phyloP scores from a whole-genome alignment of 208 protist species.

The Leishmania tarentolae region DNA sequence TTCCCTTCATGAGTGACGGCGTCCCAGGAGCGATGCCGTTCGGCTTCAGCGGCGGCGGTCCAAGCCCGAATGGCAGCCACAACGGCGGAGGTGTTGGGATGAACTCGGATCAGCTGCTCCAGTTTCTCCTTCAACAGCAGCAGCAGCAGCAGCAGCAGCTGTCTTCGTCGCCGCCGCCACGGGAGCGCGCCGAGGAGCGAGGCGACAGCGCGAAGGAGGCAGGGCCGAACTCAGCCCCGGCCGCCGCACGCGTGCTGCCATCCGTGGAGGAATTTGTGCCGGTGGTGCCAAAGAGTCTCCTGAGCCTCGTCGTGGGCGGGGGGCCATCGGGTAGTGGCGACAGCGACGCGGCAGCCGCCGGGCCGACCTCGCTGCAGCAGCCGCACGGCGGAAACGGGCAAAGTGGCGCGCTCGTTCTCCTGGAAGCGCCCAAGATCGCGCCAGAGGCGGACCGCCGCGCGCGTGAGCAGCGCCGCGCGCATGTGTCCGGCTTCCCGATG shows the following conservation, averaged over 20 bases:
- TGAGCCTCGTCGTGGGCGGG: conserved; percentile 28
- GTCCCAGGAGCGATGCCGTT: conserved; percentile 10
- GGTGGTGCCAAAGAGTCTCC: conserved; percentile 40
- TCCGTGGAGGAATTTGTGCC: conserved; percentile 82
- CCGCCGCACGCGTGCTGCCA: conserved; percentile 30
- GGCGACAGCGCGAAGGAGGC: not conserved
- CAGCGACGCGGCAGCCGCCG: not conserved
- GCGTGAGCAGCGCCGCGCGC: conserved; percentile 77
- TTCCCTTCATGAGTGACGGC: conserved; percentile 1
- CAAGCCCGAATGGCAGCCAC: not conserved
- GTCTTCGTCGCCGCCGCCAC: conserved; percentile 1
- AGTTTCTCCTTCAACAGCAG: conserved; percentile 35
- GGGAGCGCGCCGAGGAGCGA: not conserved
- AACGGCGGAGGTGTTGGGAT: conserved; percentile 15
- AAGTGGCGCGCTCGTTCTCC: conserved; percentile 36
- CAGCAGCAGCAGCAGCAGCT: conserved; percentile 22
- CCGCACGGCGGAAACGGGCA: not conserved
- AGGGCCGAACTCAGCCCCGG: conserved; percentile 9
- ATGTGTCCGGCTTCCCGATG: conserved; percentile 77
- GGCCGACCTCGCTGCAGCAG: not conserved
- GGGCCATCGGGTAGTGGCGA: conserved; percentile 5
- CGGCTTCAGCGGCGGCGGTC: conserved; percentile 6
- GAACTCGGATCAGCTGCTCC: conserved; percentile 20
- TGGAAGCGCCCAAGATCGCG: conserved; percentile 74
- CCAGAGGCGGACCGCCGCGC: conserved; percentile 63